Percentiles rank a stretch among this genome's conserved stretches.
These are phyloP conservation scores for Colletotrichum euphorbiae DNA, from an alignment of 2,329 filamentous ascomycete genomes.

Conservation along the genomic window DNA sequence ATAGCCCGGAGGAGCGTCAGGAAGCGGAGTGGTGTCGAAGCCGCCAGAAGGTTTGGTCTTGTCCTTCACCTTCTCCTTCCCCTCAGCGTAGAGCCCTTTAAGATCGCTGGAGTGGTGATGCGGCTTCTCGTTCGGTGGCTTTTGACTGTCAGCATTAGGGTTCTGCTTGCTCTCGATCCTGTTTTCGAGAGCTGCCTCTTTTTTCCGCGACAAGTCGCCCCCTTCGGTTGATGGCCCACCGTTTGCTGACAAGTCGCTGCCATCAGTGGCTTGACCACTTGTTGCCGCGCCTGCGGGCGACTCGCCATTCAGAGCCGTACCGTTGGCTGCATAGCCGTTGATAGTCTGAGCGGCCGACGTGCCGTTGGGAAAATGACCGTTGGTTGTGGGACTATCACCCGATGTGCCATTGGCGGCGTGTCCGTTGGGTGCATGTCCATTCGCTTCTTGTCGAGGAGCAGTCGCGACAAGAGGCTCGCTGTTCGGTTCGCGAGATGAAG, in stretches of 20 bases:
- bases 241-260: slow-evolving; percentile 31
- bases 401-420: neutral
- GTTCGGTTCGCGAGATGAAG: neutral
- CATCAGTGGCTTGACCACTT: slow-evolving; percentile 12
- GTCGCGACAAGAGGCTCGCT: neutral
- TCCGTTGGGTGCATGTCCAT: neutral
- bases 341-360: slow-evolving; percentile 8
- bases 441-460: slow-evolving; percentile 1
- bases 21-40: slow-evolving; percentile 83
- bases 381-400: neutral
- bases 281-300: neutral
- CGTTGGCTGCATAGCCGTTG: slow-evolving; percentile 12
- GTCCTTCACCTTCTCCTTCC: slow-evolving; percentile 53
- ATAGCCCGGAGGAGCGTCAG: slow-evolving; percentile 79
- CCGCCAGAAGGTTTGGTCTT: slow-evolving; percentile 75
- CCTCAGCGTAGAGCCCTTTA: slow-evolving; percentile 50
- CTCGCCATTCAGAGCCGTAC: slow-evolving; percentile 4
- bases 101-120: slow-evolving; percentile 44
- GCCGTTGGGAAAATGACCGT: slow-evolving; percentile 12
- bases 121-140: slow-evolving; percentile 33
- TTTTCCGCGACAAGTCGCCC: slow-evolving; percentile 7
- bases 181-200: slow-evolving; percentile 30
- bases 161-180: slow-evolving; percentile 35
- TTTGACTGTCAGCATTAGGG: slow-evolving; percentile 36
- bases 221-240: slow-evolving; percentile 35